Base-by-base conservation (phyloP, 495 filamentous ascomycete species). In the Sabuloglossum arenarium region DNA sequence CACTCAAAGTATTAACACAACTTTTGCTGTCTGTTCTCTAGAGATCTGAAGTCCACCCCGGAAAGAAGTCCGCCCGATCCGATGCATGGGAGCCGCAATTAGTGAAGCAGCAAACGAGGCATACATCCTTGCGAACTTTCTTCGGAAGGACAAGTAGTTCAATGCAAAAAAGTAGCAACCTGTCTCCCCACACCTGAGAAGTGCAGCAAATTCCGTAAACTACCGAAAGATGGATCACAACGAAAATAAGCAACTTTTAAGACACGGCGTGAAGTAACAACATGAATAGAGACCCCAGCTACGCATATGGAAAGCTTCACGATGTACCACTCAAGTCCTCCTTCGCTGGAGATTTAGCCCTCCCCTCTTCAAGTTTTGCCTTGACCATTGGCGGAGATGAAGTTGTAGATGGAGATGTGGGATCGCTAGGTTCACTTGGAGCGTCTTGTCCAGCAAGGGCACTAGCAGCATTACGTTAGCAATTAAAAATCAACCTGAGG, bases 381-480 rank as follows among this genome's bases (percentile, higher is more conserved):
- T 80, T 82, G 45, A 69, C 67, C 46, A 72, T 66, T 50, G 72
- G 68, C 47, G 79, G 79, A 28, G 79, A 82, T 31, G 73, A 75
- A 27, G 75, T 69, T 59, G 73, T 70, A 30, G 77, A 80, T 16
- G 78, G 75, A 42, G 78, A 79, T 43, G 74, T 75, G 37, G 75
- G 68, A 62, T 79, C 78, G 60, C 74, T 73, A 58, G 64, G 61
- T 56, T 72, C 67, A 45, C 59, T 57, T 27, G 62, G 69, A 56
- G 71, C 70, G 64, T 80, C 78, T 57, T 80, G 67, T 58, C 60
- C 63, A 61, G 76, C 78, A 46, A 82, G 72, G 60, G 78, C 77
- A 68, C 79, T 82, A 56, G 9, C 50, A 55, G 10, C 11, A 29
- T 30, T 11, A 55, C 59, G 53, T 23, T 67, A 68, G 62, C 50